Conservation (phyloP, 352 stramenopile genomes). For the Hyaloperonospora arabidopsidis region DNA sequence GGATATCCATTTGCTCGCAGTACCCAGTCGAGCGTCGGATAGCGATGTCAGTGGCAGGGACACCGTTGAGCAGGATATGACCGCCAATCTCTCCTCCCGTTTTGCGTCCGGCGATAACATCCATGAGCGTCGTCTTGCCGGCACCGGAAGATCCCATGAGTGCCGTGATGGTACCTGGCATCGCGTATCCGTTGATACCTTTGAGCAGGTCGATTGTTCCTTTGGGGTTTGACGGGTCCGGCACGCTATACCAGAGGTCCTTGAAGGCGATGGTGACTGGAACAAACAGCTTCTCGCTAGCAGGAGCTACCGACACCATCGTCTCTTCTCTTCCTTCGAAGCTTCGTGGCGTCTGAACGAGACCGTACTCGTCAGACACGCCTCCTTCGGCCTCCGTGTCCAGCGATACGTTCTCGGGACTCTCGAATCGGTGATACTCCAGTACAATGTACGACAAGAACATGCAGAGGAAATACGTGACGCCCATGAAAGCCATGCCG, state of each 20-base stretch:
- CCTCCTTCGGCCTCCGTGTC: background rate
- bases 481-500: constrained; percentile 12
- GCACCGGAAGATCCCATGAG: constrained; percentile 18
- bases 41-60: constrained; percentile 40
- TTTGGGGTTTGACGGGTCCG: constrained; percentile 16
- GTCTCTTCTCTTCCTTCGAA: background rate
- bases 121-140: constrained; percentile 19
- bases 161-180: constrained; percentile 13
- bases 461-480: constrained; percentile 18
- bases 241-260: constrained; percentile 16
- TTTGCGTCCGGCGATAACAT: constrained; percentile 18
- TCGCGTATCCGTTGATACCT: constrained; percentile 13
- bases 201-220: constrained; percentile 18
- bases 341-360: constrained; percentile 8
- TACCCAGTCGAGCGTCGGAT: constrained; percentile 48
- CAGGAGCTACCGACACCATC: constrained; percentile 5
- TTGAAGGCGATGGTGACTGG: constrained; percentile 16
- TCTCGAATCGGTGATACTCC: constrained; percentile 17
- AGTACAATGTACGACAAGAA: constrained; percentile 17
- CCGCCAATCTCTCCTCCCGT: constrained; percentile 12
- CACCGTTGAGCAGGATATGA: constrained; percentile 33
- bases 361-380: constrained; percentile 2
- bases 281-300: constrained; percentile 7
- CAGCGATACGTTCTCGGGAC: constrained; percentile 18
- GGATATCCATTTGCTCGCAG: constrained; percentile 79